These are phyloP conservation scores for Cucumis melo DNA, from an alignment of 306 rosid species.

Conservation along the genomic window DNA sequence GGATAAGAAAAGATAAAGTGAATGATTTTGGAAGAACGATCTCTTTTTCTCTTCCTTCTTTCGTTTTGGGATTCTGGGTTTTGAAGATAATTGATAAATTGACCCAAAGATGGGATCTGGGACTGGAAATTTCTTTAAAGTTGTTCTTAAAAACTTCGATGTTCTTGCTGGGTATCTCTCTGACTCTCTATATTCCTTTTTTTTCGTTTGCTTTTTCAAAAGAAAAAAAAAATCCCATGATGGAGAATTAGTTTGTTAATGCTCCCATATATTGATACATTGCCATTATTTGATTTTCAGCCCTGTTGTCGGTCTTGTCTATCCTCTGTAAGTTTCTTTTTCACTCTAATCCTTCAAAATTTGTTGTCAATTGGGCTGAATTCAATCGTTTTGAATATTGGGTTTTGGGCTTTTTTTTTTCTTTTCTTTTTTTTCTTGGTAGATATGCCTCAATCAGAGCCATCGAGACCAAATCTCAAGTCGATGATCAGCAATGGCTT, in stretches of 20 bases:
- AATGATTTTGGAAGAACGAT: neutral
- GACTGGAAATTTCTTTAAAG: conserved; percentile 57
- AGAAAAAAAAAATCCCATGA: neutral
- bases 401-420: neutral
- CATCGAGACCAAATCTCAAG: conserved; percentile 66
- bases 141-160: conserved; percentile 60
- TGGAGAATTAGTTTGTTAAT: neutral
- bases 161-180: conserved; percentile 75
- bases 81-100: neutral
- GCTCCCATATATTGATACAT: neutral
- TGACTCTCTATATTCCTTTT: neutral
- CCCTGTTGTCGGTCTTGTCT: conserved; percentile 82
- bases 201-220: neutral
- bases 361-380: neutral
- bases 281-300: conserved; percentile 30
- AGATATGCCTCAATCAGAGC: conserved; percentile 91
- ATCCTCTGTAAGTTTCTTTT: conserved; percentile 64
- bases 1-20: neutral
- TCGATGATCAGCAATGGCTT: conserved; percentile 94
- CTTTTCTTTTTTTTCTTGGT: neutral
- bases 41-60: neutral
- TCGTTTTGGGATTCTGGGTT: neutral
- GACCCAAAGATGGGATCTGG: conserved; percentile 62
- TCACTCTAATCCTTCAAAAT: neutral
- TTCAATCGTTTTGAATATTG: neutral